Evolutionary conservation across 1,284 basidiomycete species (phyloP).

Genomic region (Cryptococcus neoformans): DNA sequence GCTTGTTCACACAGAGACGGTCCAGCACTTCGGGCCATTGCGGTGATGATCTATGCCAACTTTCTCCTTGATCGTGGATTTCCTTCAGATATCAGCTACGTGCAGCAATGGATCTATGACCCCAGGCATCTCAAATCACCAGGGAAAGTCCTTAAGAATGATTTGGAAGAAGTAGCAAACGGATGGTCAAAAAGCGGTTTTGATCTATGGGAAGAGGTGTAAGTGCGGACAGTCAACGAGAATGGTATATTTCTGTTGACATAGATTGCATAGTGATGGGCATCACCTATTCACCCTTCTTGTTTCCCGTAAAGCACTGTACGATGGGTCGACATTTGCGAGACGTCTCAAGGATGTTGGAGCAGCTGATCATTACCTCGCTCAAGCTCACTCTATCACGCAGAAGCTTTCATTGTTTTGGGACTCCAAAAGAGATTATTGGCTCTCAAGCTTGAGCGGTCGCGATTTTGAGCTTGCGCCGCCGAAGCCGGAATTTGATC

Average conservation of each 20-base stretch:
- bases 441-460: conserved; percentile 26
- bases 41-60: conserved; percentile 49
- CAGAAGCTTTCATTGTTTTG: conserved; percentile 42
- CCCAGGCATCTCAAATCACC: conserved; percentile 11
- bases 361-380: conserved; percentile 43
- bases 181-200: conserved; percentile 45
- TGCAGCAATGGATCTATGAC: conserved; percentile 46
- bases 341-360: conserved; percentile 35
- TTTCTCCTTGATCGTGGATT: conserved; percentile 46
- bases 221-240: conserved; percentile 8
- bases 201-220: conserved; percentile 50
- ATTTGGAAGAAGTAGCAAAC: conserved; percentile 52
- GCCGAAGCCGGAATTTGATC: background rate
- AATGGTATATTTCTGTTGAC: conserved; percentile 16
- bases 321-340: conserved; percentile 48
- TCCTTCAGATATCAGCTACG: conserved; percentile 39
- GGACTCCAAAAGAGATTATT: conserved; percentile 28
- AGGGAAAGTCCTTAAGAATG: conserved; percentile 52
- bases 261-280: conserved; percentile 39
- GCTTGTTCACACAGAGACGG: conserved; percentile 43
- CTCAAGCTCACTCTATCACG: conserved; percentile 31
- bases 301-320: conserved; percentile 44
- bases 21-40: conserved; percentile 51
- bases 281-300: conserved; percentile 53
- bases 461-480: background rate